Percentiles rank a stretch among this genome's conserved stretches.
Evolutionary conservation across 2,329 filamentous ascomycete genomes (phyloP).

Genomic region (Sporothrix curviconia): DNA sequence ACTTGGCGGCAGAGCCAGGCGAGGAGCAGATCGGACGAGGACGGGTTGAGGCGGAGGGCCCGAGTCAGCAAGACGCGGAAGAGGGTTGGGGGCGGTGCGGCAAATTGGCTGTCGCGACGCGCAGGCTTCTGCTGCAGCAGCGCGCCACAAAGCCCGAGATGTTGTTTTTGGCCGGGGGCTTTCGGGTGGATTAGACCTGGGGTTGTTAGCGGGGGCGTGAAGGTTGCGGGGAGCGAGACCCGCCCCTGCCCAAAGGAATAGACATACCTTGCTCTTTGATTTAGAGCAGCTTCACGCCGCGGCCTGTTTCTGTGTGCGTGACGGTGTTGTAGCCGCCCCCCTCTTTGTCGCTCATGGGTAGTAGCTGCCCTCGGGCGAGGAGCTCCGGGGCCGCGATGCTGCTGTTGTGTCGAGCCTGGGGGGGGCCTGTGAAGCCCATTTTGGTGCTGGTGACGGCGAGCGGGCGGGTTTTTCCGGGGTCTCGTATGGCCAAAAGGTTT

Average conservation of each 20-base stretch:
- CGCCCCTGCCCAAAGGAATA: no score
- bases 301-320: conserved; percentile 66
- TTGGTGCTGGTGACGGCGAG: no score
- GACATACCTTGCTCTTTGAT: conserved; percentile 84
- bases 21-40: conserved; percentile 70
- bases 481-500: no score
- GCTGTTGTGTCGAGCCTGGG: no score
- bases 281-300: conserved; percentile 89
- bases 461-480: no score
- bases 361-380: conserved; percentile 79
- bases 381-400: conserved; percentile 27
- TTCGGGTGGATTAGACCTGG: conserved; percentile 94
- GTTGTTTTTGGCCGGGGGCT: conserved; percentile 89
- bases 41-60: conserved; percentile 31
- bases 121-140: conserved; percentile 79
- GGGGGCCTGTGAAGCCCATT: no score
- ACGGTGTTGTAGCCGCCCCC: conserved; percentile 95
- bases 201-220: conserved; percentile 18
- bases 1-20: conserved; percentile 94
- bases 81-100: conserved; percentile 37
- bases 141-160: conserved; percentile 88
- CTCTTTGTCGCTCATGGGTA: conserved; percentile 94
- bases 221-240: no score
- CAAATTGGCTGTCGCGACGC: conserved; percentile 24
- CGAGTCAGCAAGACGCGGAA: conserved; percentile 35